A percentile compares a stretch with the other conserved stretches of the same genome.
These are phyloP conservation scores for Ceratocystis papillata DNA, from an alignment of 2,329 filamentous ascomycete species.

Conservation along the genomic window DNA sequence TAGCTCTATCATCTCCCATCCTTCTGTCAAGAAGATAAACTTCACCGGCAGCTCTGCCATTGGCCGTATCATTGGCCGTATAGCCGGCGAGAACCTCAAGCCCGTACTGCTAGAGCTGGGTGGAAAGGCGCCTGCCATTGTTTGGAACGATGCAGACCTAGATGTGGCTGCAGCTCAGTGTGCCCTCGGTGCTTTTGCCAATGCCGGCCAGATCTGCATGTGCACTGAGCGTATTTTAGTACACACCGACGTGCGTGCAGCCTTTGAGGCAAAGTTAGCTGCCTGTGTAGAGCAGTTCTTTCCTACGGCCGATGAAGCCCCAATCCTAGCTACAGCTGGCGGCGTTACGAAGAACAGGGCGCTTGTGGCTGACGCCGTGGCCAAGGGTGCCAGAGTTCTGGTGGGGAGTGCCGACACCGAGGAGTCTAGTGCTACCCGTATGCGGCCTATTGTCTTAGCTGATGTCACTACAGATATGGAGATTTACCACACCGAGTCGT, in stretches of 20 bases:
- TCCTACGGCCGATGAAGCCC: constrained; percentile 49
- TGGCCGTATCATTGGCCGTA: constrained; percentile 58
- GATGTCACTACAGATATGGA: constrained; percentile 57
- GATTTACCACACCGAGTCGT: constrained; percentile 63
- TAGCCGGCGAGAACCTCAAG: constrained; percentile 65
- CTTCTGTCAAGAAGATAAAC: constrained; percentile 65
- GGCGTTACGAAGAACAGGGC: constrained; percentile 55
- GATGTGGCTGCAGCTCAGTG: constrained; percentile 58
- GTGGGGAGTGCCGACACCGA: constrained; percentile 33
- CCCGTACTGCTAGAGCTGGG: constrained; percentile 72
- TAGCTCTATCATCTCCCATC: constrained; percentile 54
- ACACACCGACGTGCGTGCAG: constrained; percentile 37
- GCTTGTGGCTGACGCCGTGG: constrained; percentile 56
- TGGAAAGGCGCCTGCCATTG: constrained; percentile 68
- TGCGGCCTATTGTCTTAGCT: constrained; percentile 58
- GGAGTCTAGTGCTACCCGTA: constrained; percentile 31
- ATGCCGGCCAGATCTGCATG: constrained; percentile 79
- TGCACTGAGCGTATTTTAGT: constrained; percentile 62
- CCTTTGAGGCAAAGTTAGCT: constrained; percentile 39
- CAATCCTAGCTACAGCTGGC: constrained; percentile 57
- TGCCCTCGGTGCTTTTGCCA: constrained; percentile 58
- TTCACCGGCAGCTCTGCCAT: constrained; percentile 72
- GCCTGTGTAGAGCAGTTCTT: constrained; percentile 36
- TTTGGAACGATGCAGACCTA: constrained; percentile 70
- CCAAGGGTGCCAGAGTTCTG: constrained; percentile 51